A percentile compares a stretch with the other conserved stretches of the same genome.
phyloP scores from a whole-genome alignment of 768 basidiomycete species.

The Hygrocybe punicea region DNA sequence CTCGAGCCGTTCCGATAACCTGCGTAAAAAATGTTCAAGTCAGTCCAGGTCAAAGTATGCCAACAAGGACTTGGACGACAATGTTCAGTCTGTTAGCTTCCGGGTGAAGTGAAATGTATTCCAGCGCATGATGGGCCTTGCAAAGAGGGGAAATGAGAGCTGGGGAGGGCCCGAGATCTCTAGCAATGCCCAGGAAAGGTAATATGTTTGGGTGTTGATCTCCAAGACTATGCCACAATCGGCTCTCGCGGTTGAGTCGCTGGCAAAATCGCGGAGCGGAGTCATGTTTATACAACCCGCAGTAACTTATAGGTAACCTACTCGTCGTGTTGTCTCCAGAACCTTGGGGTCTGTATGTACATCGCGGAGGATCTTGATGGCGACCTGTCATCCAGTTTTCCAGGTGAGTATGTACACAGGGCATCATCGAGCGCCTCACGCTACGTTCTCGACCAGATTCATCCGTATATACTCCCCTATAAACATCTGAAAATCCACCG shows the following conservation, averaged over 20 bases:
- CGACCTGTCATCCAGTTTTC: not conserved
- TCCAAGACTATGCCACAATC: slow-evolving; percentile 1
- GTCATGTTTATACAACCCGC: not conserved
- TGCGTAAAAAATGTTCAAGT: too few species aligned
- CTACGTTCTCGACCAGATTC: too few species aligned
- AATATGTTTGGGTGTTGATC: slow-evolving; percentile 8
- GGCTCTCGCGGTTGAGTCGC: slow-evolving; percentile 6
- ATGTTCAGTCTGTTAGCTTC: not conserved
- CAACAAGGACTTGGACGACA: too few species aligned
- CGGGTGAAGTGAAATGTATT: not conserved
- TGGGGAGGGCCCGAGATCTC: slow-evolving; percentile 22
- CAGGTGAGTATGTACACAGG: not conserved
- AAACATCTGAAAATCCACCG: not conserved
- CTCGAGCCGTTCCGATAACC: slow-evolving; percentile 13
- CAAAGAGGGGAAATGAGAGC: slow-evolving; percentile 16
- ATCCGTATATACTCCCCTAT: not conserved
- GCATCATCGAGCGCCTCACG: too few species aligned
- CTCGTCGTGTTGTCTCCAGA: not conserved
- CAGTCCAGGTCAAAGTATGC: too few species aligned
- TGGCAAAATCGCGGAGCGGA: not conserved
- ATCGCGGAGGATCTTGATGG: not conserved
- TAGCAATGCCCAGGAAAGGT: slow-evolving; percentile 5
- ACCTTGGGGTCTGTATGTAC: not conserved
- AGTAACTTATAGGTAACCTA: not conserved
- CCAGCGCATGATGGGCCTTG: not conserved